Evolutionary conservation across 495 filamentous ascomycete genomes (phyloP), one percentile per base, ranked within the genome.

Genomic region (Umbilicaria muhlenbergii): DNA sequence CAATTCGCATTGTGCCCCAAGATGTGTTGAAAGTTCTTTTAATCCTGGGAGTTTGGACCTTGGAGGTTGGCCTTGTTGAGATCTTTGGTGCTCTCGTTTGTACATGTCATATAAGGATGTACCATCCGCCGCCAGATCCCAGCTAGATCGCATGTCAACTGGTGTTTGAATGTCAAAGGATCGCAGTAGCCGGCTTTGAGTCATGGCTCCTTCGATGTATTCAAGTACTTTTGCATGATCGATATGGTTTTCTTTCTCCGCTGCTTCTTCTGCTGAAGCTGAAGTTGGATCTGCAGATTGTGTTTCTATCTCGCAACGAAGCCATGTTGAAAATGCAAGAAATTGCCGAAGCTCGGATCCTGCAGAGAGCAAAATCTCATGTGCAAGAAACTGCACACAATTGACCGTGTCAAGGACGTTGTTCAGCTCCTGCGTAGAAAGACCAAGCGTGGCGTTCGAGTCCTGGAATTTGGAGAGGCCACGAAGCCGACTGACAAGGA

Each of bases 381-480:
- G 78, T 5, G 75, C 71, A 12, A 91, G 68, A 5, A 94, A 63
- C 45, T 79, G 55, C 18, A 92, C 67, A 41, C 81, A 85, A 34
- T 79, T 74, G 21, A 86, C 66, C n/a, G 80, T 78, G 50, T 88
- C 80, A 47, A 83, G 69, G 42, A 73, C 56, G 49, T 66, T 52
- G 54, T 82, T 62, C 53, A 83, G 52, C 58, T 75, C 55, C 40
- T 72, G 43, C 51, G 73, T 56, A 51, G 74, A 76, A 16, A 85
- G 72, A 2, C 78, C 80, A 16, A 86, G 77, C 16, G 68, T 67
- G 40, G 73, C 72, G 34, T 71, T 77, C n/a, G 74, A 65, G 42
- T 75, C 77, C 47, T 82, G 76, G 57, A 87, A 93, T 52, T 75
- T 78, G 10, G 86, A 86, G 15, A 95, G 71, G 1, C 91, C 89